Evolutionary conservation across 495 filamentous ascomycete species (phyloP), one percentile per base, ranked within the genome.

Genomic region (Neurospora tetraspora): DNA sequence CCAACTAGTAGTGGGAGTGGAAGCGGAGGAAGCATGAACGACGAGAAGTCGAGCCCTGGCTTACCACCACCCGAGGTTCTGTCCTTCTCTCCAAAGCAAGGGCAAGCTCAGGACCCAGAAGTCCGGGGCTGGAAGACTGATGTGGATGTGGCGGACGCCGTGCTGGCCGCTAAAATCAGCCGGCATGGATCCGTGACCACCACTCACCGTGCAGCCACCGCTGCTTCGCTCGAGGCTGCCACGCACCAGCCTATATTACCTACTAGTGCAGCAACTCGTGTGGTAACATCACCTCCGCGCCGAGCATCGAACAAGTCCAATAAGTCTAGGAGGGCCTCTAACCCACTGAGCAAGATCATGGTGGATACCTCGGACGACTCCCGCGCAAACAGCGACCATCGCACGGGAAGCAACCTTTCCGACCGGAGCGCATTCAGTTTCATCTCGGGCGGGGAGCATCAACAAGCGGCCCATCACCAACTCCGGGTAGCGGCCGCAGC

Each of bases 51-150:
- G 34, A 20, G 12, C 27, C 45, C 69, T 14, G 45, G 37, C 45
- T 34, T 43, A 47, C 72, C 47, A 23, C 43, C 70, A 73, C 10
- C 68, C 27, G 23, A 79, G 79, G 1, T 78, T 78, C 2, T 78
- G 74, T 69, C 80, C 81, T 76, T 39, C 20, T 27, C 59, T 39
- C 69, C 39, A 10, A 71, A 68, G 7, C 73, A 72, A 31, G 72
- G 65, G 34, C 74, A 74, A 39, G 72, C 71, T 1, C 84, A 83
- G 38, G 83, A 87, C 72, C 80, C 79, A 27, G 89, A 91, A 43
- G 84, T 91, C 23, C 84, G 85, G 69, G 84, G 85, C 74, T 91
- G 90, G 90, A 86, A 88, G 65, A 82, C 82, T 0, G 88, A 90
- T 69, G 88, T 89, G 72, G 86, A 89, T 40, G 87, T 85, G 16